Percentiles rank a stretch among this genome's conserved stretches.
Conservation (phyloP, 345 rosid species). For the Lagerstroemia speciosa region DNA sequence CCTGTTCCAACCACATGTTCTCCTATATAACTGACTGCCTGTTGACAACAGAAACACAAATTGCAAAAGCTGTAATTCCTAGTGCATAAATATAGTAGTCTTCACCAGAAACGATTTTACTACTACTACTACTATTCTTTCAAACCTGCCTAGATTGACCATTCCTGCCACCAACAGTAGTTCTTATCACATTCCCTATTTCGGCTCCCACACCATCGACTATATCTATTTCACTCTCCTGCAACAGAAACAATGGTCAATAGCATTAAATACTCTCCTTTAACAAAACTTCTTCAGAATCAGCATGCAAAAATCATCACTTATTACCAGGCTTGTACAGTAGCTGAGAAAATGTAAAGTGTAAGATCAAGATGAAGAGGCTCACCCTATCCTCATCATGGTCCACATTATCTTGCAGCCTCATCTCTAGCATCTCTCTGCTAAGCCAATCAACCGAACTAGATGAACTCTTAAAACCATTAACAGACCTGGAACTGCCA, state of each 20-base stretch:
- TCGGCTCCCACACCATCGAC: conserved; percentile 85
- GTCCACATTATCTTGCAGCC: conserved; percentile 74
- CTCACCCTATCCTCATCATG: conserved; percentile 83
- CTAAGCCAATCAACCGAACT: conserved; percentile 96
- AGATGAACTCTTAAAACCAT: conserved; percentile 76
- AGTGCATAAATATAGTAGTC: conserved; percentile 4
- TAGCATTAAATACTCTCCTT: background rate
- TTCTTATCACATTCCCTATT: conserved; percentile 83
- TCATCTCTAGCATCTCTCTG: conserved; percentile 89
- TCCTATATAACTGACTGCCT: conserved; percentile 83
- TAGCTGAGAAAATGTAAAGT: background rate
- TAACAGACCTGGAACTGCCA: conserved; percentile 87
- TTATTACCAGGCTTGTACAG: background rate
- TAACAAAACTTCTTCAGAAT: background rate
- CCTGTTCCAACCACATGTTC: conserved; percentile 98
- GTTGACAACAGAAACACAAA: conserved; percentile 20
- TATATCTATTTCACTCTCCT: conserved; percentile 92
- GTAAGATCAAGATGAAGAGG: conserved; percentile 7
- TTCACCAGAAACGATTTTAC: conserved; percentile 7
- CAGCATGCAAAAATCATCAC: background rate
- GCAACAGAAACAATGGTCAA: conserved; percentile 18
- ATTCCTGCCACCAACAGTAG: conserved; percentile 81
- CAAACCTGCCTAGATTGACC: conserved; percentile 86
- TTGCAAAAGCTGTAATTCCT: conserved; percentile 9
- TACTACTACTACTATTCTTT: conserved; percentile 6